phyloP scores from a whole-genome alignment of 106 monocot genomes.

The Phalaenopsis equestris region DNA sequence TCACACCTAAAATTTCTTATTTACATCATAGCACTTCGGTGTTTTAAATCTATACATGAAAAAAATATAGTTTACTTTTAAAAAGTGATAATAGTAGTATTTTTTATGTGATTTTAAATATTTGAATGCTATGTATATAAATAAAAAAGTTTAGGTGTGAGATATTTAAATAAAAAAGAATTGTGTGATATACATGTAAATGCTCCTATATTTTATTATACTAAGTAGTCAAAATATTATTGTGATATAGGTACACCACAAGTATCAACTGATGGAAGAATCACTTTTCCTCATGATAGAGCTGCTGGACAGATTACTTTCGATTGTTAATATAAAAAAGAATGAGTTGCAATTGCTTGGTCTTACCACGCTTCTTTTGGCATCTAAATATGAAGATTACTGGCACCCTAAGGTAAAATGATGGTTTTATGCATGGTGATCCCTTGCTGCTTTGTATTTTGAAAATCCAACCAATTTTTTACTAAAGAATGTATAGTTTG shows the following conservation, averaged over 20 bases:
- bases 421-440: not conserved
- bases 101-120: too few relatives aligned
- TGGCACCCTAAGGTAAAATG: constrained; percentile 49
- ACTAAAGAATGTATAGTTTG: not conserved
- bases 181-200: too few relatives aligned
- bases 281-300: constrained; percentile 57
- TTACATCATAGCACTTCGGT: too few relatives aligned
- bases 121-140: too few relatives aligned
- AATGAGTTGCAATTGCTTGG: constrained; percentile 39
- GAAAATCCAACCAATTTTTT: not conserved
- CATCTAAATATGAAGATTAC: constrained; percentile 55
- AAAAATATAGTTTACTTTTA: too few relatives aligned
- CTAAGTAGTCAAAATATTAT: constrained; percentile 2
- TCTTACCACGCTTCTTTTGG: constrained; percentile 37
- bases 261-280: constrained; percentile 54
- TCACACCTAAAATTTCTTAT: too few relatives aligned
- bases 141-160: too few relatives aligned
- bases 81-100: too few relatives aligned
- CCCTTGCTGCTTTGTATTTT: not conserved
- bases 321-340: constrained; percentile 27
- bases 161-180: too few relatives aligned
- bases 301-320: constrained; percentile 44
- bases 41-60: too few relatives aligned
- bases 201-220: too few relatives aligned
- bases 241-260: constrained; percentile 33